phyloP scores from a whole-genome alignment of 768 basidiomycete species.

The Astraeus odoratus region DNA sequence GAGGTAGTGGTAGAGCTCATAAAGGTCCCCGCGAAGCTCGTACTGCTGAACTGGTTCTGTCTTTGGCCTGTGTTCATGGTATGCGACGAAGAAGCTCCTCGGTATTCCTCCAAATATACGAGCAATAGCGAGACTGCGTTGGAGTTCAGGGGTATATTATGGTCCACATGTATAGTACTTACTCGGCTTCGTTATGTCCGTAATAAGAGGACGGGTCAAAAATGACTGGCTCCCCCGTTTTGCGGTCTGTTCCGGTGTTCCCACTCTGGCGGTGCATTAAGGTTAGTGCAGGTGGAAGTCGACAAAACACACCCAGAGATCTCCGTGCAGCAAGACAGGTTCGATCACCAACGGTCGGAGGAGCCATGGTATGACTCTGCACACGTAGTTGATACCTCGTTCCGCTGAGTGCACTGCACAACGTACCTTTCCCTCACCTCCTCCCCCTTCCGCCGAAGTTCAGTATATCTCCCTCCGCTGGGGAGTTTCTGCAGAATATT shows the following conservation, averaged over 20 bases:
- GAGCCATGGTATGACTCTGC: constrained; percentile 68
- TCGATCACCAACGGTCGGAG: constrained; percentile 49
- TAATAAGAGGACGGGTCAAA: constrained; percentile 77
- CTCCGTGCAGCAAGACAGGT: constrained; percentile 72
- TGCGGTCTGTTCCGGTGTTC: constrained; percentile 55
- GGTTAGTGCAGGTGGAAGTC: constrained; percentile 1
- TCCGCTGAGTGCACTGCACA: constrained; percentile 4
- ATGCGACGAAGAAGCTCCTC: constrained; percentile 51
- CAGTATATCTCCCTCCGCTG: constrained; percentile 33
- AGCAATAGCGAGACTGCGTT: constrained; percentile 61
- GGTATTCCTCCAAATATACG: constrained; percentile 77
- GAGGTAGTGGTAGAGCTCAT: constrained; percentile 75
- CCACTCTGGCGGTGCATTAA: constrained; percentile 48
- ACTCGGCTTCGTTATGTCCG: constrained; percentile 83
- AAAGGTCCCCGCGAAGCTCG: constrained; percentile 56
- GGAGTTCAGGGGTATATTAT: constrained; percentile 4
- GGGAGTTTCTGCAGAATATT: constrained; percentile 46
- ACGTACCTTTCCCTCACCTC: constrained; percentile 40
- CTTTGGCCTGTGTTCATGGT: constrained; percentile 57
- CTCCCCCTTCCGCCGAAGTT: constrained; percentile 46
- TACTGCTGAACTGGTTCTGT: constrained; percentile 62
- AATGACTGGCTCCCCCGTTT: constrained; percentile 54
- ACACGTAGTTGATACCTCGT: not conserved
- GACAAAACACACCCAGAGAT: constrained; percentile 60
- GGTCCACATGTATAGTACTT: constrained; percentile 18